Evolutionary conservation across 352 stramenopile species (phyloP), one percentile per base, ranked within the genome.

Genomic region (Thalassiosira mediterranea): DNA sequence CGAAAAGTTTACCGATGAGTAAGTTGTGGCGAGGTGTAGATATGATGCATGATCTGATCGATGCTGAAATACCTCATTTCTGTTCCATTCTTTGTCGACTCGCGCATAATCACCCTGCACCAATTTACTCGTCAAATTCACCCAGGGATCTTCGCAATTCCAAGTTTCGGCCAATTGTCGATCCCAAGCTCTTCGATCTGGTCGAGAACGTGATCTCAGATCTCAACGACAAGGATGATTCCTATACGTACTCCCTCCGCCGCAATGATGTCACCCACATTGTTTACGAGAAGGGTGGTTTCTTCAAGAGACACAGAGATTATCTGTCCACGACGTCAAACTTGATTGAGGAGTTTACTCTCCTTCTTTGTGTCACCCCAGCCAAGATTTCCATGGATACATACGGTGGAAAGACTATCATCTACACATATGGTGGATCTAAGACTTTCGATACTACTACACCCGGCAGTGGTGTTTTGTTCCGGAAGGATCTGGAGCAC

Each of bases 251-350:
- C 46, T 28, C 48, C 4, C 32, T 64, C 2, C 48, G 54, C 28
- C 44, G 48, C n/a, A 64, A 64, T 62, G 65, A 74, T 37, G 58
- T 74, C 19, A 74, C 51, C 1, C 46, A 74, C 29, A 74, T 74
- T 37, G 49, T 59, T 15, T 74, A 74, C 49, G 40, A 68, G n/a
- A 34, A 64, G 37, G 54, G 65, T 11, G 51, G 65, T 37, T 74
- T 70, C 54, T 74, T 74, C 65, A 70, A 68, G 37, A 3, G 38
- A 10, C 65, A 74, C 48, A 29, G 53, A 17, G 65, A 74, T 28
- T 74, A 48, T 42, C 32, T 57, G 13, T 70, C 51, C n/a, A 56
- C 48, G 15, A 74, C 65, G 3, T 74, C 65, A 4, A 74, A 74
- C 37, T 21, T 69, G 23, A 59, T 74, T 19, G 32, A 68, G 23